Percentiles rank a stretch among this genome's conserved stretches.
Conservation (phyloP, 768 basidiomycete species). For the Cystobasidium ongulense region DNA sequence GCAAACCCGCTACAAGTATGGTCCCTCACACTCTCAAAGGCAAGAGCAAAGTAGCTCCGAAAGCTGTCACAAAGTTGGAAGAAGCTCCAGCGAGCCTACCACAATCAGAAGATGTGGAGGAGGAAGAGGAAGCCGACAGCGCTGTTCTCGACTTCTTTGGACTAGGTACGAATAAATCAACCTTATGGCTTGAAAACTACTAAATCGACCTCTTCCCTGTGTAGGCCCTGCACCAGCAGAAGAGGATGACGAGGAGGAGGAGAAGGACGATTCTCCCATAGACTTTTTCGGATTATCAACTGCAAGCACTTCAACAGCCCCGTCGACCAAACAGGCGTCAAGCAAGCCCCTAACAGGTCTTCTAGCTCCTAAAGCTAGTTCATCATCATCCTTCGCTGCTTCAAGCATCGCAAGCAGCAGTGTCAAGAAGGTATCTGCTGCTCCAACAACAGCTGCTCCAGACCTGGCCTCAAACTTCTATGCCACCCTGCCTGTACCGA, state of each 20-base stretch:
- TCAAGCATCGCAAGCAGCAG: not conserved
- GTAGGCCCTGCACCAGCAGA: not conserved
- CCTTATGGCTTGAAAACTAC: not conserved
- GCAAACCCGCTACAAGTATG: slow-evolving; percentile 3
- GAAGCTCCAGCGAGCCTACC: not conserved
- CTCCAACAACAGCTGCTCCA: slow-evolving; percentile 18
- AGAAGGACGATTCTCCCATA: not conserved
- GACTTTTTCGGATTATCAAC: slow-evolving; percentile 25
- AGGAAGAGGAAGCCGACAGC: slow-evolving; percentile 6
- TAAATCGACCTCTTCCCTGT: not conserved
- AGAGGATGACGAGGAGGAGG: not conserved
- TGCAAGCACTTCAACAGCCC: not conserved
- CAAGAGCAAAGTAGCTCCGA: not conserved
- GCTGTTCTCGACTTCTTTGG: slow-evolving; percentile 29
- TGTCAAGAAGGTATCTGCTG: slow-evolving; percentile 22
- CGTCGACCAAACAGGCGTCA: not conserved
- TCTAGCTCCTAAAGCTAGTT: not conserved
- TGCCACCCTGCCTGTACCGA: slow-evolving; percentile 31
- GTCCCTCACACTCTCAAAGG: slow-evolving; percentile 8
- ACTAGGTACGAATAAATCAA: not conserved
- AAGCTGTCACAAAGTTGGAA: not conserved
- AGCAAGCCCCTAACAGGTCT: not conserved
- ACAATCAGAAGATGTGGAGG: not conserved
- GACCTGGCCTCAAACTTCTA: slow-evolving; percentile 32
- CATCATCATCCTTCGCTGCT: not conserved